Evolutionary conservation across 305 asterid genomes (phyloP).

Genomic region (Rubia balearica): DNA sequence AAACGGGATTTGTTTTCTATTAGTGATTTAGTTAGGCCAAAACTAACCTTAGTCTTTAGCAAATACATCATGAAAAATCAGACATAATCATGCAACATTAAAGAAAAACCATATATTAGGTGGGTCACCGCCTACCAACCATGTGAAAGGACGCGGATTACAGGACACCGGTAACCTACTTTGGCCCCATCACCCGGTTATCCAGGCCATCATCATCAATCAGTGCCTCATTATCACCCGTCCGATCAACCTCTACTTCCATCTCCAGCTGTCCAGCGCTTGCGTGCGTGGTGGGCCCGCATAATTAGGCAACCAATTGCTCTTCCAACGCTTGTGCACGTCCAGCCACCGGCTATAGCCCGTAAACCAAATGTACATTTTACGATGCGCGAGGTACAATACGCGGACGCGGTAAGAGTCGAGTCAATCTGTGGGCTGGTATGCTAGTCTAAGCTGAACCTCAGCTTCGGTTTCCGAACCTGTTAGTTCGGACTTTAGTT

Average conservation of each 20-base stretch:
- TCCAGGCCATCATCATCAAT: conserved; percentile 20
- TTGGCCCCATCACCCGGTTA: conserved; percentile 26
- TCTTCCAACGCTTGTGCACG: conserved; percentile 22
- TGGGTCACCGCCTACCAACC: conserved; percentile 22
- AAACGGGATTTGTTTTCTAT: too few species aligned
- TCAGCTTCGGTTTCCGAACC: conserved; percentile 40
- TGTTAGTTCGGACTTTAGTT: conserved; percentile 28
- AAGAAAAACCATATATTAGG: neutral
- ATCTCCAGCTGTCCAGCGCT: conserved; percentile 19
- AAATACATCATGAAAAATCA: neutral
- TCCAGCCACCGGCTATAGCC: conserved; percentile 14
- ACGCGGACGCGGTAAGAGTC: conserved; percentile 9
- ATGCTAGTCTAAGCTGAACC: conserved; percentile 32
- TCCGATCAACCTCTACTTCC: conserved; percentile 16
- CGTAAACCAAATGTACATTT: neutral
- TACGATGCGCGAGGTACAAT: neutral
- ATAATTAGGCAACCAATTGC: neutral
- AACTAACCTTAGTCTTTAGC: neutral
- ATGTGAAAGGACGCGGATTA: conserved; percentile 24
- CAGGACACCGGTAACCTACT: neutral
- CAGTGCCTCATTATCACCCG: conserved; percentile 15
- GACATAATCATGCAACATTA: conserved; percentile 8
- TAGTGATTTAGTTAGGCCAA: neutral
- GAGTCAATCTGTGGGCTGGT: conserved; percentile 55
- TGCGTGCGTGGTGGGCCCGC: conserved; percentile 29